Conservation (phyloP, 345 rosid species). For the Pistacia integerrima region DNA sequence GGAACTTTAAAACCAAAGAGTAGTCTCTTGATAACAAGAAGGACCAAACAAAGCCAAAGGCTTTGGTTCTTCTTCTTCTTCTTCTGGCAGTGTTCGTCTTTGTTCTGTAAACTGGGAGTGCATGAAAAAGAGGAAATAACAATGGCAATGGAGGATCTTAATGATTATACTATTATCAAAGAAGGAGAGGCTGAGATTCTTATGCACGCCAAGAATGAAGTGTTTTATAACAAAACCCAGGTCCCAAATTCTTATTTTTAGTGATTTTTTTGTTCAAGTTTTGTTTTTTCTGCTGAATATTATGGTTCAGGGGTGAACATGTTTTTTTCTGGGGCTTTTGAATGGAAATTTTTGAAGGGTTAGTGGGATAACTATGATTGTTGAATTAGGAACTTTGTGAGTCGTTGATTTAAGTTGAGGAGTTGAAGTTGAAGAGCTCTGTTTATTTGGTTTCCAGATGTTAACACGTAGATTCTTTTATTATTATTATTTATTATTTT, state of each 20-base stretch:
- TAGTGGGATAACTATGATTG: background rate
- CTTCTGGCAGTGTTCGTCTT: background rate
- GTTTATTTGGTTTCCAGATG: background rate
- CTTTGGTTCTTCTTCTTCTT: background rate
- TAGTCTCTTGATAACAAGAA: background rate
- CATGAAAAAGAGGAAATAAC: conserved; percentile 22
- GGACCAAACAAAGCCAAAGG: background rate
- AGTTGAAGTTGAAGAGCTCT: background rate
- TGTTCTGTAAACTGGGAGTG: background rate
- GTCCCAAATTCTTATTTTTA: conserved; percentile 34
- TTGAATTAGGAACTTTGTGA: background rate
- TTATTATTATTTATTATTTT: background rate
- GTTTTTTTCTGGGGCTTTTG: background rate
- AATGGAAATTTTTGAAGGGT: background rate
- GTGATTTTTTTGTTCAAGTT: conserved; percentile 1
- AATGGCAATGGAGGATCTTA: conserved; percentile 58
- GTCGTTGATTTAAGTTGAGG: background rate
- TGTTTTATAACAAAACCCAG: conserved; percentile 95
- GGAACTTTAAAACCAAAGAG: conserved; percentile 11
- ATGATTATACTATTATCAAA: conserved; percentile 69
- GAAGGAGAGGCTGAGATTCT: conserved; percentile 99
- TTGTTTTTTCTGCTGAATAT: conserved; percentile 7
- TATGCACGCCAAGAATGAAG: conserved; percentile 87
- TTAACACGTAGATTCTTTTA: background rate
- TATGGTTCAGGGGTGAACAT: background rate